Evolutionary conservation across 1,284 basidiomycete species (phyloP).

Genomic region (Pterula multifida): DNA sequence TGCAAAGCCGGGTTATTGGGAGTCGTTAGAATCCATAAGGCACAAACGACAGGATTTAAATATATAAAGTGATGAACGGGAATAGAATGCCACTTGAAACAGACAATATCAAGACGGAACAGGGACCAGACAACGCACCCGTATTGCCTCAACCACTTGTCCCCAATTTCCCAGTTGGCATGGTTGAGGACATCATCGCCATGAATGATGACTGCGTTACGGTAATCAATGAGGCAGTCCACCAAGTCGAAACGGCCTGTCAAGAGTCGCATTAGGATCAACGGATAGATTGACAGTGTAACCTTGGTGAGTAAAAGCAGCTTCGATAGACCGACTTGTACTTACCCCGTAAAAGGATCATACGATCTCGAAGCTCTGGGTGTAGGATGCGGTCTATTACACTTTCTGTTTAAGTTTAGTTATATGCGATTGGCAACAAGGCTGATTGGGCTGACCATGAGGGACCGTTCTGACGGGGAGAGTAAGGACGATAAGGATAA

Average conservation of each 20-base stretch:
- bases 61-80: not conserved
- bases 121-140: conserved; percentile 35
- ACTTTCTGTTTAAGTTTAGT: conserved; percentile 45
- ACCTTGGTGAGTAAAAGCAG: too few species aligned
- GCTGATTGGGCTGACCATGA: conserved; percentile 46
- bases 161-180: conserved; percentile 78
- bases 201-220: conserved; percentile 58
- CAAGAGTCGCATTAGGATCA: conserved; percentile 4
- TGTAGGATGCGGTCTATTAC: conserved; percentile 83
- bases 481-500: conserved; percentile 8
- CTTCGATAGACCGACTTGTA: conserved; percentile 15
- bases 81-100: not conserved
- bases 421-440: conserved; percentile 1
- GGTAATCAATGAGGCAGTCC: conserved; percentile 64
- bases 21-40: not conserved
- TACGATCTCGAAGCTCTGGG: conserved; percentile 77
- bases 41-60: too few species aligned
- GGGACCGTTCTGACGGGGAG: conserved; percentile 54
- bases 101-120: not conserved
- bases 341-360: conserved; percentile 76
- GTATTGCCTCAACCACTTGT: conserved; percentile 73
- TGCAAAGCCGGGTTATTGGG: conserved; percentile 17
- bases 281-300: not conserved
- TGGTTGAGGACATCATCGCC: conserved; percentile 85
- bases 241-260: conserved; percentile 67